Conservation (phyloP, 371 early-diverging fungal species). For the Mortierella sp. region DNA sequence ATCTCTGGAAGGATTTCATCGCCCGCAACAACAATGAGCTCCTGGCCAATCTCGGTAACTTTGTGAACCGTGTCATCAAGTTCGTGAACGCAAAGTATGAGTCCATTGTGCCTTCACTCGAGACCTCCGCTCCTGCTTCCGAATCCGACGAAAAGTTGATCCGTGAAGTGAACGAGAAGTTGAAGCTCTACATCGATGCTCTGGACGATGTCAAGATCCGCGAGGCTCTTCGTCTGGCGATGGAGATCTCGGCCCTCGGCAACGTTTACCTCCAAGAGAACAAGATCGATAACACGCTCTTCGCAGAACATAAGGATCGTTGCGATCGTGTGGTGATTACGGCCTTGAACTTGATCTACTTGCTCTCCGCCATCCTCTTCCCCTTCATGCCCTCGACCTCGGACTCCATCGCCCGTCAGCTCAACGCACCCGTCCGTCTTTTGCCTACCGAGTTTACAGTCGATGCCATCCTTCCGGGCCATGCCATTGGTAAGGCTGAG, state of each 20-base stretch:
- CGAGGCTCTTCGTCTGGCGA: constrained; percentile 84
- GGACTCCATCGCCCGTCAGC: constrained; percentile 80
- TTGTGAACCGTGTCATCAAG: constrained; percentile 98
- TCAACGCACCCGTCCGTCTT: constrained; percentile 81
- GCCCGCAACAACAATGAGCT: constrained; percentile 96
- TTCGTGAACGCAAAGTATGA: constrained; percentile 92
- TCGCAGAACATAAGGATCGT: constrained; percentile 76
- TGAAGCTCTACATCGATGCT: constrained; percentile 80
- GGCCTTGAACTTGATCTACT: constrained; percentile 88
- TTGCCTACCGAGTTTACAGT: constrained; percentile 80
- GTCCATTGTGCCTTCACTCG: constrained; percentile 76
- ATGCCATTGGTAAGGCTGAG: constrained; percentile 87
- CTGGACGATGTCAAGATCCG: constrained; percentile 92
- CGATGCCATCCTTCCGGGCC: constrained; percentile 81
- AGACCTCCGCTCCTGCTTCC: constrained; percentile 59
- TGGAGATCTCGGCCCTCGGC: constrained; percentile 95
- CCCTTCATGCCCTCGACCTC: constrained; percentile 97
- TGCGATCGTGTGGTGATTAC: constrained; percentile 91
- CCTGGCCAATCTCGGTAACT: constrained; percentile 98
- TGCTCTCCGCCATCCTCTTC: constrained; percentile 86
- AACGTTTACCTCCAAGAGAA: constrained; percentile 97
- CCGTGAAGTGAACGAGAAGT: constrained; percentile 84
- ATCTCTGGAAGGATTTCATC: constrained; percentile 96
- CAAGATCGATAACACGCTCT: constrained; percentile 89
- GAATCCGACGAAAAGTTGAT: constrained; percentile 76